phyloP scores from a whole-genome alignment of 148 eudicot genomes.

The Rhododendron griersonianum region DNA sequence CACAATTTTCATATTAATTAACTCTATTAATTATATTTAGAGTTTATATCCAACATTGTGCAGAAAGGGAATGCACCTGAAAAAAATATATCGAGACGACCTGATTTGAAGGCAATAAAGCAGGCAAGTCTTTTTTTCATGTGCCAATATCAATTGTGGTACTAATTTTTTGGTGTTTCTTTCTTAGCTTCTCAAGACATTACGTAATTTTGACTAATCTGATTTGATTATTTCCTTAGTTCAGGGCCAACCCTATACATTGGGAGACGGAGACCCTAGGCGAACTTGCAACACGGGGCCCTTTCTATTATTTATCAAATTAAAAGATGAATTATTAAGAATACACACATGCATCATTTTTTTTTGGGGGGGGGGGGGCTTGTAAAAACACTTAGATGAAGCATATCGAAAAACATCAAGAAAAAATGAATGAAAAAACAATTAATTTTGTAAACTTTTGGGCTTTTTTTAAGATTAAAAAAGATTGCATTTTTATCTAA shows the following conservation, averaged over 20 bases:
- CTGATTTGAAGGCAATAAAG: constrained; percentile 65
- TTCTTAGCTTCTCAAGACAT: background rate
- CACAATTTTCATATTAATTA: background rate
- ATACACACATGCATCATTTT: background rate
- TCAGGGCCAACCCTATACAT: no score
- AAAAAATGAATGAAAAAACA: background rate
- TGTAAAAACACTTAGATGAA: background rate
- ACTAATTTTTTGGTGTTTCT: background rate
- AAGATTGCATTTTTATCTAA: background rate
- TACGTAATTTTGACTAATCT: background rate
- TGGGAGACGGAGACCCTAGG: no score
- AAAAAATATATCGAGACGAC: constrained; percentile 43
- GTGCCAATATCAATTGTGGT: background rate
- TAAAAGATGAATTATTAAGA: no score
- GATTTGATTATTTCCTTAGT: background rate
- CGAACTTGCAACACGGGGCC: no score
- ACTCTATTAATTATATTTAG: background rate
- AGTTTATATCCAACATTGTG: background rate
- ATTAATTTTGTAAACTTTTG: background rate
- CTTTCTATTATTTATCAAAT: no score
- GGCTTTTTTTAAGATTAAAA: background rate
- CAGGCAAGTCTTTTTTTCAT: constrained; percentile 41
- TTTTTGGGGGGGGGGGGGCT: background rate
- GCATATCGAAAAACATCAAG: background rate
- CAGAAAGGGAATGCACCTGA: constrained; percentile 23